Conservation (phyloP, 495 filamentous ascomycete genomes). For the Daldinia childiae region DNA sequence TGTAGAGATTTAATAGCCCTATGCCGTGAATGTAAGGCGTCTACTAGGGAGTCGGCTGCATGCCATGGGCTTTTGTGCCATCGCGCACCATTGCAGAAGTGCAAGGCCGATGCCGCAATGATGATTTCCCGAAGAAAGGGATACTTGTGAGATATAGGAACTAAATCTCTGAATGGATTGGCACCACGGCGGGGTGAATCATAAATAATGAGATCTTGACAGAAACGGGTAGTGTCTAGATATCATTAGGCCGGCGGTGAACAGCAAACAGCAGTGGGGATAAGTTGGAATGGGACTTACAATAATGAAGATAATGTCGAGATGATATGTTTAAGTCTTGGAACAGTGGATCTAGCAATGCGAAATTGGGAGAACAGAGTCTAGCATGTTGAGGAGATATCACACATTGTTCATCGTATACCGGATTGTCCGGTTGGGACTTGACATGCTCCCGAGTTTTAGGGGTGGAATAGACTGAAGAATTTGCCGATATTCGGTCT, state of each 20-base stretch:
- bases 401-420: not conserved
- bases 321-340: slow-evolving; percentile 48
- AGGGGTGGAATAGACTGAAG: not conserved
- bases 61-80: slow-evolving; percentile 16
- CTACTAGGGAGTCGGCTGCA: slow-evolving; percentile 47
- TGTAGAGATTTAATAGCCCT: slow-evolving; percentile 58
- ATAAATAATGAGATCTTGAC: slow-evolving; percentile 61
- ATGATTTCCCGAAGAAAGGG: slow-evolving; percentile 60
- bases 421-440: slow-evolving; percentile 1
- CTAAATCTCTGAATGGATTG: slow-evolving; percentile 63
- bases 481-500: slow-evolving; percentile 9
- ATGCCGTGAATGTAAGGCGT: slow-evolving; percentile 61
- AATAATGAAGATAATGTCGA: slow-evolving; percentile 58
- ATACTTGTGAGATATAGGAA: slow-evolving; percentile 56
- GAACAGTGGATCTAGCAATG: slow-evolving; percentile 53
- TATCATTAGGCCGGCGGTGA: slow-evolving; percentile 1
- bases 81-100: slow-evolving; percentile 54
- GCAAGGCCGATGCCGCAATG: slow-evolving; percentile 64
- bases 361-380: slow-evolving; percentile 29
- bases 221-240: slow-evolving; percentile 62
- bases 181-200: slow-evolving; percentile 54
- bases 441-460: slow-evolving; percentile 1
- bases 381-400: not conserved
- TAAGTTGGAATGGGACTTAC: slow-evolving; percentile 4
- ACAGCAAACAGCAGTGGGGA: not conserved